Base-by-base conservation (phyloP, 352 stramenopile genomes). In the Phytophthora palmivora region DNA sequence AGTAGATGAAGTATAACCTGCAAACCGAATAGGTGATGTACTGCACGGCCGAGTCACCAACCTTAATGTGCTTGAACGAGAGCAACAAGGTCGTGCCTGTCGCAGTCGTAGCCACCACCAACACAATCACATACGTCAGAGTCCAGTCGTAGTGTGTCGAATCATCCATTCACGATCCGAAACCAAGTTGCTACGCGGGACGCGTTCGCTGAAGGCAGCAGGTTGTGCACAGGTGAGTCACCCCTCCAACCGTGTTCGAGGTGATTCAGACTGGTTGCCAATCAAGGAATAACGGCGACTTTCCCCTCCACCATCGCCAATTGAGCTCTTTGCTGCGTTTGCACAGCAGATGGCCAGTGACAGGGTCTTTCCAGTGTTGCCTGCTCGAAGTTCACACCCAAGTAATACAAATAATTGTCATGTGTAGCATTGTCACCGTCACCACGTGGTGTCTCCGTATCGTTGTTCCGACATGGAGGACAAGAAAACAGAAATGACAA, bases 11-110 rank as follows among this genome's bases (percentile, higher is more conserved):
- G 65, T 86, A 84, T 41, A 78, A 49, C n/a, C 79, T 67, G 34
- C 79, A 85, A 5, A 92, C 67, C 65, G 83, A 83, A 58, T 86
- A 82, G 28, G 78, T 84, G 58, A 90, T 74, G 56, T 81, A 89
- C 63, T 92, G 83, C 56, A 88, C 81, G 18, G 83, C 81, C 41
- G 80, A 90, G 26, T 83, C 71, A 41, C 58, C 34, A 16, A 81
- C 66, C 16, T 89, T 76, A 36, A 82, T 78, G 42, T 83, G 61
- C 50, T 86, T 79, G 71, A 92, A 92, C 21, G 83, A 80, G 12
- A 89, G 62, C 58, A 88, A 45, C 46, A 92, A 68, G 55, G 79
- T 82, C 21, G 52, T 57, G 36, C 75, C 56, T 43, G 79, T 82
- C 28, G 70, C 57, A 43, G 70, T 32, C 32, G 74, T 83, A 32